phyloP scores from a whole-genome alignment of 2,329 filamentous ascomycete species.

The Paecilomyces formosus region DNA sequence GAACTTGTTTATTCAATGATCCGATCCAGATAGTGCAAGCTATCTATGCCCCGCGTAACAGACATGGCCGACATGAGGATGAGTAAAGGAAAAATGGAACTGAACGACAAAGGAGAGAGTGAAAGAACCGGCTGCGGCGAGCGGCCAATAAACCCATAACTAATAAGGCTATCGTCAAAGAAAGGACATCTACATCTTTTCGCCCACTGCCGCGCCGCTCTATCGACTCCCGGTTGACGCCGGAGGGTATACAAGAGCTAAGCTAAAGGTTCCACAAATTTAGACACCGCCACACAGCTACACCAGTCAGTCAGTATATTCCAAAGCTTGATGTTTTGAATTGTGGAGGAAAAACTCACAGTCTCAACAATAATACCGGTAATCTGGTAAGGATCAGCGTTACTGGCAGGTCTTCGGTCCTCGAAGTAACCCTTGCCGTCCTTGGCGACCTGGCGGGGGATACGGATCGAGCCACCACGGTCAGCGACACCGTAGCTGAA shows the following conservation, averaged over 20 bases:
- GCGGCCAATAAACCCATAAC: not conserved
- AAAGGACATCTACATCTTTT: conserved; percentile 21
- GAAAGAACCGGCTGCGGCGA: not conserved
- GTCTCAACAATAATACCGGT: conserved; percentile 76
- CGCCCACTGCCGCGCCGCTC: conserved; percentile 26
- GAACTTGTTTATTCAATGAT: not conserved
- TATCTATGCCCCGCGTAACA: conserved; percentile 1
- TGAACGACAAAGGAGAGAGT: conserved; percentile 1
- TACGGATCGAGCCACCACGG: conserved; percentile 89
- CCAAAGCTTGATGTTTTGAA: too few relatives aligned
- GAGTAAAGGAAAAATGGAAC: not conserved
- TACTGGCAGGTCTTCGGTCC: conserved; percentile 73
- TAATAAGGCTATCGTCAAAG: conserved; percentile 1
- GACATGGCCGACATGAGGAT: not conserved
- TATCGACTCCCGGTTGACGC: conserved; percentile 30
- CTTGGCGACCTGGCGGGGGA: conserved; percentile 74
- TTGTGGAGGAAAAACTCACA: conserved; percentile 20
- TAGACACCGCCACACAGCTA: conserved; percentile 36
- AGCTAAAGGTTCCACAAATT: conserved; percentile 21
- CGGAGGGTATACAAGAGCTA: conserved; percentile 34
- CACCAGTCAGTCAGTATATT: conserved; percentile 6
- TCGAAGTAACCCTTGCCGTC: conserved; percentile 96
- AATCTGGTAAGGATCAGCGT: conserved; percentile 80
- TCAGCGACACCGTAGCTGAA: conserved; percentile 95
- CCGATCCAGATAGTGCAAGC: not conserved